phyloP scores from a whole-genome alignment of 208 protist species.

The Leishmania major region DNA sequence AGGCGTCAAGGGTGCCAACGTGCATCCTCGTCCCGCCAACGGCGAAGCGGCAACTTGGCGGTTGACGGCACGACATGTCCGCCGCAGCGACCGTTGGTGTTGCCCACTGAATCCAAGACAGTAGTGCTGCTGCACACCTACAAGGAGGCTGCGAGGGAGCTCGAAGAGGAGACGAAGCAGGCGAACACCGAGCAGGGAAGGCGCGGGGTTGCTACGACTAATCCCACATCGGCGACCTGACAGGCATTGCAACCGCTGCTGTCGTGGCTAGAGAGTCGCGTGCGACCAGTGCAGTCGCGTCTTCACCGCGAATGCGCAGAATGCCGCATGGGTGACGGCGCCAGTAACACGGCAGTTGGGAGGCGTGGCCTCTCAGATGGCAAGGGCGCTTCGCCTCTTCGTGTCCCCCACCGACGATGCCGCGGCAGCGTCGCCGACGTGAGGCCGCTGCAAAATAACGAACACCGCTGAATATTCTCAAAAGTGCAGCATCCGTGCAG shows the following conservation, averaged over 20 bases:
- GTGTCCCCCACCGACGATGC: slow-evolving; percentile 13
- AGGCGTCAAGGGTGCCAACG: neutral
- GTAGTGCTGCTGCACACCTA: neutral
- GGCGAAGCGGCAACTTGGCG: neutral
- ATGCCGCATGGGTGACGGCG: neutral
- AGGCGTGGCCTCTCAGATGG: neutral
- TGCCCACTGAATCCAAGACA: neutral
- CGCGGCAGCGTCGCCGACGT: slow-evolving; percentile 3
- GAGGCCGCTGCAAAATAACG: neutral
- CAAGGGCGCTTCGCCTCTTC: slow-evolving; percentile 3
- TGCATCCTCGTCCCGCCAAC: neutral
- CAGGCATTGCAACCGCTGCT: neutral
- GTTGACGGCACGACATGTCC: neutral
- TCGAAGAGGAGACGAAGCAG: neutral
- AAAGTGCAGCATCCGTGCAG: too few species aligned
- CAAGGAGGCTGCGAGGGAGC: neutral
- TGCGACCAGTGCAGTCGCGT: too few species aligned
- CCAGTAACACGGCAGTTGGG: neutral
- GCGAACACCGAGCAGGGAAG: neutral
- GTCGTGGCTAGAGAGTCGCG: slow-evolving; percentile 9
- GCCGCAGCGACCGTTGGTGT: neutral
- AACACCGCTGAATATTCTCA: neutral
- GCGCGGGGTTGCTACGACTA: neutral
- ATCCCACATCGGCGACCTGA: neutral
- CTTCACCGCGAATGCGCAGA: neutral